phyloP scores from a whole-genome alignment of 768 basidiomycete genomes.

The Amyloporia xantha region DNA sequence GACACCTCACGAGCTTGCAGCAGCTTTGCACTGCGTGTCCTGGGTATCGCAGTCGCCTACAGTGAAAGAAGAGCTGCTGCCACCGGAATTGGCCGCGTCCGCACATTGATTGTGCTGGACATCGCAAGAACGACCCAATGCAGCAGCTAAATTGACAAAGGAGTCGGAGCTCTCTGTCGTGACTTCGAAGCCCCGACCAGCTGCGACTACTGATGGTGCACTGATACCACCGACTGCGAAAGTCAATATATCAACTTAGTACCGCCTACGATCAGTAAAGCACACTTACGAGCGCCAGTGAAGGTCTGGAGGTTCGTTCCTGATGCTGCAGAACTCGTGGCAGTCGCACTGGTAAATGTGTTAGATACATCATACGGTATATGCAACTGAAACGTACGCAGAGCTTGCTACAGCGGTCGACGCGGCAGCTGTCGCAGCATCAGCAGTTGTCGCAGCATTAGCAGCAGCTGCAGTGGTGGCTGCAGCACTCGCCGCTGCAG shows the following conservation, averaged over 20 bases:
- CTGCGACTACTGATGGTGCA: constrained; percentile 38
- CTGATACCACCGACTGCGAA: constrained; percentile 31
- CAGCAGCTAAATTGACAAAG: constrained; percentile 40
- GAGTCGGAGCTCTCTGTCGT: constrained; percentile 33
- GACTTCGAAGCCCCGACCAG: constrained; percentile 42
- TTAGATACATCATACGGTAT: background rate
- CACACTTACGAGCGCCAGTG: constrained; percentile 30
- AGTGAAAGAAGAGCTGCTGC: constrained; percentile 40
- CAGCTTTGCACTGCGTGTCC: constrained; percentile 34
- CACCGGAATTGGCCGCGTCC: constrained; percentile 46
- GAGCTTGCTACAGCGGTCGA: constrained; percentile 12
- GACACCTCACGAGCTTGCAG: too few relatives aligned
- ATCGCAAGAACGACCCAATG: constrained; percentile 45
- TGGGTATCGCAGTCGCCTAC: constrained; percentile 42
- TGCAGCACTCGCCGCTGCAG: background rate
- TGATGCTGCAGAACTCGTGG: constrained; percentile 9
- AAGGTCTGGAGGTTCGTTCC: constrained; percentile 44
- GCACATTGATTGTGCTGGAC: constrained; percentile 57
- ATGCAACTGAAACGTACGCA: constrained; percentile 5
- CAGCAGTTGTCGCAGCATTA: constrained; percentile 12
- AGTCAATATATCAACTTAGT: too few relatives aligned
- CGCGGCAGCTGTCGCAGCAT: constrained; percentile 11
- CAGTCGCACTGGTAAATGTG: constrained; percentile 4
- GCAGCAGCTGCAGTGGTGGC: constrained; percentile 14
- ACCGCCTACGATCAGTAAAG: too few relatives aligned